Conservation (phyloP, 1,284 basidiomycete genomes). For the Ganoderma boninense region DNA sequence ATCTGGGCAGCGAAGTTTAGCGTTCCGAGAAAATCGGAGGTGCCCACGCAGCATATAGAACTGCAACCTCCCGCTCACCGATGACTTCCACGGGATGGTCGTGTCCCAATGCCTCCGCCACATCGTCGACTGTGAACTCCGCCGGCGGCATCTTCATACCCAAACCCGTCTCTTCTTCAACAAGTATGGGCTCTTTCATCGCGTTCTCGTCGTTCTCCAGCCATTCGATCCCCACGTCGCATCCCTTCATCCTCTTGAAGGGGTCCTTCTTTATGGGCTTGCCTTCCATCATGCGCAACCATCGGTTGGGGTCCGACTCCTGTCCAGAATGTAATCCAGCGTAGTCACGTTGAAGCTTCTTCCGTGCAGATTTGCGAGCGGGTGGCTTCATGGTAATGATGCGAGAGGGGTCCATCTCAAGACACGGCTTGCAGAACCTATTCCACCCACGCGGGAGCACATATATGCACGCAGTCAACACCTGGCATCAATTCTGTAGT, state of each 20-base stretch:
- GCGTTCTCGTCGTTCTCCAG: constrained; percentile 71
- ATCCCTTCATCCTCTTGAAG: constrained; percentile 74
- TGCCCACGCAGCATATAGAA: constrained; percentile 13
- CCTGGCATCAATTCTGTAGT: neutral
- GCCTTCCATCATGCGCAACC: constrained; percentile 71
- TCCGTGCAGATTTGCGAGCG: constrained; percentile 79
- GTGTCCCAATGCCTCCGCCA: constrained; percentile 82
- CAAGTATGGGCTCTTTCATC: constrained; percentile 79
- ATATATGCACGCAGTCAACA: neutral
- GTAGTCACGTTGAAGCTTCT: constrained; percentile 77
- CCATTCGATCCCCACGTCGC: constrained; percentile 76
- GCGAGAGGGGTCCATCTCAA: constrained; percentile 63
- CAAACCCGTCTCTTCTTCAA: constrained; percentile 78
- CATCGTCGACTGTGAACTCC: constrained; percentile 78
- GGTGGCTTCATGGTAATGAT: constrained; percentile 78
- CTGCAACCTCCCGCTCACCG: constrained; percentile 54
- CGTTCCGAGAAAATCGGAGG: constrained; percentile 13
- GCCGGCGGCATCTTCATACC: constrained; percentile 86
- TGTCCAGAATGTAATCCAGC: constrained; percentile 68
- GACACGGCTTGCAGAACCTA: constrained; percentile 79
- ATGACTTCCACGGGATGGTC: constrained; percentile 89
- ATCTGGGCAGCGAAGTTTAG: constrained; percentile 54
- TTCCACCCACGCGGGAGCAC: neutral
- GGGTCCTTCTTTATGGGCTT: constrained; percentile 66
- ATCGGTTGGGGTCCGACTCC: constrained; percentile 71